Conservation (phyloP, 2,329 filamentous ascomycete species). For the Penicillium oxalicum region DNA sequence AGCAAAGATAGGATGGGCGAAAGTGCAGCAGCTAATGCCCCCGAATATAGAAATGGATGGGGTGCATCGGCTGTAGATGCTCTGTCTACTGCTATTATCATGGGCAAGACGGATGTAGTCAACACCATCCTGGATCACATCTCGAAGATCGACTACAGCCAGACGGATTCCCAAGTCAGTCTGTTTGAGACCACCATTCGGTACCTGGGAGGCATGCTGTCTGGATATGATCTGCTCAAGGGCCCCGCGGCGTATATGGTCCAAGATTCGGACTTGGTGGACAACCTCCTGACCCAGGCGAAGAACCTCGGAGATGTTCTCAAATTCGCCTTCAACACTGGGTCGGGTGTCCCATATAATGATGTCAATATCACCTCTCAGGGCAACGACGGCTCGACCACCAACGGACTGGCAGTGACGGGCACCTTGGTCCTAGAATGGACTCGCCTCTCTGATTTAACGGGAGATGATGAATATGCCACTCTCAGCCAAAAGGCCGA, state of each 20-base stretch:
- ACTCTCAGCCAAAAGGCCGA: slow-evolving; percentile 62
- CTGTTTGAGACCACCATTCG: slow-evolving; percentile 89
- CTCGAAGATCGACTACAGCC: slow-evolving; percentile 63
- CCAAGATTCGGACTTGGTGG: slow-evolving; percentile 45
- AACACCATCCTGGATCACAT: slow-evolving; percentile 66
- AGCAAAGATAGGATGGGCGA: too few species aligned
- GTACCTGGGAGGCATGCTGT: slow-evolving; percentile 74
- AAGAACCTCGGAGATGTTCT: slow-evolving; percentile 64
- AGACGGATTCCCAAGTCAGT: slow-evolving; percentile 58
- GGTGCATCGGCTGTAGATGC: slow-evolving; percentile 78
- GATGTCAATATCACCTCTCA: slow-evolving; percentile 55
- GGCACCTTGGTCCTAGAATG: slow-evolving; percentile 80
- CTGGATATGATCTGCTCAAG: slow-evolving; percentile 62
- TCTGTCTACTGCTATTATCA: slow-evolving; percentile 70
- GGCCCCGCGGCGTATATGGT: slow-evolving; percentile 56
- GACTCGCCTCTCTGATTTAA: slow-evolving; percentile 72
- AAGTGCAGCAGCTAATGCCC: too few species aligned
- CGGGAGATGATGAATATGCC: slow-evolving; percentile 61
- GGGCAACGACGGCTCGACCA: slow-evolving; percentile 45
- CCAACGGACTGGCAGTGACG: slow-evolving; percentile 68
- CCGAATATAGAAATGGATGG: slow-evolving; percentile 64
- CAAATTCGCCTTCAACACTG: slow-evolving; percentile 71
- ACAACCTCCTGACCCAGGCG: slow-evolving; percentile 61
- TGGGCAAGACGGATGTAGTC: slow-evolving; percentile 63
- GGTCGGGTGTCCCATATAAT: slow-evolving; percentile 68